Evolutionary conservation across 257 asterid species (phyloP).

Genomic region (Plantago elongata): DNA sequence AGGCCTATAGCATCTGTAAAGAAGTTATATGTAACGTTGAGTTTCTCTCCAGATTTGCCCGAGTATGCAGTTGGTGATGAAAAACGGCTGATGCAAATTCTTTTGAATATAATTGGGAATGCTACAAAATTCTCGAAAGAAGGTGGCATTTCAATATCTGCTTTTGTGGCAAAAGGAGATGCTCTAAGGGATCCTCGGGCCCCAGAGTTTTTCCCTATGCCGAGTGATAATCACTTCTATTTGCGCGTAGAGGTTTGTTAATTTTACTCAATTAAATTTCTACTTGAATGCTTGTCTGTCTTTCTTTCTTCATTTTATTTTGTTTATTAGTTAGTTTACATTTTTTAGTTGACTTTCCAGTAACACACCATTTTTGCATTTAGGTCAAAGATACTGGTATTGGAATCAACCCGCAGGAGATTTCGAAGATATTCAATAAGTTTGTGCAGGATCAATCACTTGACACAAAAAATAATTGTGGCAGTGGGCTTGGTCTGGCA

Average conservation of each 20-base stretch:
- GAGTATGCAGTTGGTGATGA: constrained; percentile 87
- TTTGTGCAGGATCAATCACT: constrained; percentile 77
- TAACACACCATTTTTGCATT: constrained; percentile 7
- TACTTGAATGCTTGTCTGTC: not conserved
- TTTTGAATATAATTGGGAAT: constrained; percentile 83
- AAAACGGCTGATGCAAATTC: constrained; percentile 82
- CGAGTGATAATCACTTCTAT: constrained; percentile 78
- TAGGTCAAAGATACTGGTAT: constrained; percentile 95
- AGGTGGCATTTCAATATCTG: constrained; percentile 75
- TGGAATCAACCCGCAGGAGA: constrained; percentile 84
- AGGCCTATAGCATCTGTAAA: constrained; percentile 91
- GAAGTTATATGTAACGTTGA: constrained; percentile 56
- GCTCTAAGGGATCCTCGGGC: constrained; percentile 67
- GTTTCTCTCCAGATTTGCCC: constrained; percentile 70
- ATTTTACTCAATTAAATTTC: constrained; percentile 8
- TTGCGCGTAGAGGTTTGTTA: constrained; percentile 78
- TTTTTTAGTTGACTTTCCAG: no score
- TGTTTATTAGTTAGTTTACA: no score
- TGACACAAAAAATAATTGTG: constrained; percentile 63
- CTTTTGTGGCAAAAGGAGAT: constrained; percentile 74
- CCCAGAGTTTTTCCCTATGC: constrained; percentile 70
- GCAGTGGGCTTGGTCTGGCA: constrained; percentile 97
- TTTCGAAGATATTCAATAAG: constrained; percentile 79
- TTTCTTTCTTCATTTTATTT: not conserved
- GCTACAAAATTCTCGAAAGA: constrained; percentile 95